Conservation (phyloP, 768 basidiomycete genomes). For the Paxillus ammoniavirescens region DNA sequence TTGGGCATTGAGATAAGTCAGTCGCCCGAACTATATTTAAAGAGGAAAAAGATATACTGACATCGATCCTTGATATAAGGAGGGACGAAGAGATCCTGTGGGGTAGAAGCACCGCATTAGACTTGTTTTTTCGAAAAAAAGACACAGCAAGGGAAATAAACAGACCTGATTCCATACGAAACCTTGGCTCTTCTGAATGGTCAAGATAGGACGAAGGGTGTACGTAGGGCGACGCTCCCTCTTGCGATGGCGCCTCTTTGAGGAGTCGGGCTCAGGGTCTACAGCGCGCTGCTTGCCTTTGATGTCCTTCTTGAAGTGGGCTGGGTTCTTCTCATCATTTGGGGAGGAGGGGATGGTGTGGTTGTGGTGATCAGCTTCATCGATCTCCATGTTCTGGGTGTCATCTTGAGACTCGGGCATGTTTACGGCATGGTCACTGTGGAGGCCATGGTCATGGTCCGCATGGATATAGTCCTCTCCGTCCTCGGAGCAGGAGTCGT, state of each 20-base stretch:
- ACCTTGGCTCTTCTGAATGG: constrained; percentile 83
- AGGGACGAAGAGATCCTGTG: constrained; percentile 80
- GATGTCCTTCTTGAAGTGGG: constrained; percentile 53
- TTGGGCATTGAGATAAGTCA: neutral
- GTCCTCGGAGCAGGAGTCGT: constrained; percentile 70
- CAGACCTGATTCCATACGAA: constrained; percentile 90
- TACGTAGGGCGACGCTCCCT: constrained; percentile 58
- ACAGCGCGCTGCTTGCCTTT: constrained; percentile 83
- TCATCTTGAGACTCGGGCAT: constrained; percentile 36
- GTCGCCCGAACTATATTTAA: constrained; percentile 11
- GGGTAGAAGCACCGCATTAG: neutral
- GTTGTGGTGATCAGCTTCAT: constrained; percentile 32
- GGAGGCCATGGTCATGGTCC: constrained; percentile 26
- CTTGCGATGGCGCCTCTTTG: constrained; percentile 46
- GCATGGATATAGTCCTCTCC: constrained; percentile 56
- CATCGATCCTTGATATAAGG: constrained; percentile 91
- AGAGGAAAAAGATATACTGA: constrained; percentile 42
- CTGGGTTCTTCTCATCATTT: constrained; percentile 35
- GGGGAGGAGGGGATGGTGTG: neutral
- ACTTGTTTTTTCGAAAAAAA: neutral
- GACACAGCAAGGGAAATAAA: constrained; percentile 1
- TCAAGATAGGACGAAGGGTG: constrained; percentile 77
- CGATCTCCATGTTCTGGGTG: constrained; percentile 59
- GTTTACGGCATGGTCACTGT: constrained; percentile 28
- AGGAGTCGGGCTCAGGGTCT: constrained; percentile 58